Evolutionary conservation across 306 rosid species (phyloP), one percentile per base, ranked within the genome.

Genomic region (Quercus dentata): DNA sequence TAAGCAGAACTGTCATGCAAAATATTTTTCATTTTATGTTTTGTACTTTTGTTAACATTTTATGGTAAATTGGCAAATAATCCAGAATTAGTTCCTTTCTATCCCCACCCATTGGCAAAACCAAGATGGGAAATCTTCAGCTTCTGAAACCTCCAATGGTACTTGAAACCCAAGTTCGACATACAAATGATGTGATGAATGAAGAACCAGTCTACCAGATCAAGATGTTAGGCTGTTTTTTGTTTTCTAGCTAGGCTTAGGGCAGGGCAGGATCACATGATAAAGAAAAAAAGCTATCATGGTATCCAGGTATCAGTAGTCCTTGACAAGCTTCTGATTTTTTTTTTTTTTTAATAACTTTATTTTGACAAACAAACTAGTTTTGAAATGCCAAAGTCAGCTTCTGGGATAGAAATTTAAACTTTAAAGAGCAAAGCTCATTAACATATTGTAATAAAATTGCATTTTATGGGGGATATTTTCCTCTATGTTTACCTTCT

Each of bases 401-500:
- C 69, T 28, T 12, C 41, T 6, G 21, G 13, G 31, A 23, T 61
- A 23, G 10, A 12, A 21, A 30, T 61, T 23, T 41, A 41, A 41
- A 8, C 46, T 41, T 23, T 4, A 61, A 6, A 25, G 23, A 61
- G 67, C 6, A 61, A 61, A 61, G 33, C 6, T 20, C 25, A 59
- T 59, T 12, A 49, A 49, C 15, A 49, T 49, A 3, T 23, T 23
- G 33, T 21, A 17, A 63, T 63, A 28, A 63, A 27, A 63, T 7
- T 13, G 38, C 27, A 30, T 63, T 27, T 27, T 18, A 5, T 13
- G 69, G 41, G 41, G 38, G 69, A 18, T 12, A 15, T 6, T 25
- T 18, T 63, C 30, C 41, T 63, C 72, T 74, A 21, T 54, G 68
- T 65, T 80, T 83, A 56, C 82, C 57, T 77, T 75, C 79, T 63